These are phyloP conservation scores for Trichodelitschia bisporula DNA, from an alignment of 495 filamentous ascomycete species.

Conservation along the genomic window DNA sequence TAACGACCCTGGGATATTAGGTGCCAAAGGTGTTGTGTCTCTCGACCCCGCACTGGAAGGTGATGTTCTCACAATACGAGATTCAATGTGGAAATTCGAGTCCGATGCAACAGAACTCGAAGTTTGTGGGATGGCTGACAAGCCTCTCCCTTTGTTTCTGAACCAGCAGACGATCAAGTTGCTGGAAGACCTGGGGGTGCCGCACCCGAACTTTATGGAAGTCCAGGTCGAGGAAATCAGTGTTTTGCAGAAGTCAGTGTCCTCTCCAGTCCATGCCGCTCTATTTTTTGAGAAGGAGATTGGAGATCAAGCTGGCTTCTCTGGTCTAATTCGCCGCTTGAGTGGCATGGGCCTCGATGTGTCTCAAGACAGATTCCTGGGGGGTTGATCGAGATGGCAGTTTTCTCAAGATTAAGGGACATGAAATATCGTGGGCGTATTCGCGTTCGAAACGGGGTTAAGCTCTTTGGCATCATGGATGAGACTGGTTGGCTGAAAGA, in stretches of 20 bases:
- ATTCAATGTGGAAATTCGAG: slow-evolving; percentile 64
- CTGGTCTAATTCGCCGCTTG: slow-evolving; percentile 30
- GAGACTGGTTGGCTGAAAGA: slow-evolving; percentile 46
- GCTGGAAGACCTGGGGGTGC: slow-evolving; percentile 43
- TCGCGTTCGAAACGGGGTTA: slow-evolving; percentile 37
- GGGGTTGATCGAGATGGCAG: slow-evolving; percentile 33
- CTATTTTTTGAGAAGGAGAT: slow-evolving; percentile 33
- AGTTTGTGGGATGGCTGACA: slow-evolving; percentile 43
- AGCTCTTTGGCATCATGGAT: slow-evolving; percentile 61
- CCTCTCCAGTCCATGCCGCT: slow-evolving; percentile 28
- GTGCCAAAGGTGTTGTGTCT: slow-evolving; percentile 49
- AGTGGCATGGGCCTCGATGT: slow-evolving; percentile 31
- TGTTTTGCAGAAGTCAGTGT: slow-evolving; percentile 29
- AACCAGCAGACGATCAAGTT: slow-evolving; percentile 67
- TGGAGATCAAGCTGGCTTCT: slow-evolving; percentile 25
- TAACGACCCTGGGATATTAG: slow-evolving; percentile 9
- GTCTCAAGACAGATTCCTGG: slow-evolving; percentile 38
- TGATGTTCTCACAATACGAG: slow-evolving; percentile 28
- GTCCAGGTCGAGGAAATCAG: slow-evolving; percentile 32
- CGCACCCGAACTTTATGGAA: slow-evolving; percentile 27
- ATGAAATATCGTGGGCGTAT: slow-evolving; percentile 60
- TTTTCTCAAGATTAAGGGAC: slow-evolving; percentile 37
- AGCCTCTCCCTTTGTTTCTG: slow-evolving; percentile 39
- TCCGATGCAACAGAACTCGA: slow-evolving; percentile 33
- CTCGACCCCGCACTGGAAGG: slow-evolving; percentile 33